phyloP scores from a whole-genome alignment of 805 yeast genomes.

The Nakazawaea populi region DNA sequence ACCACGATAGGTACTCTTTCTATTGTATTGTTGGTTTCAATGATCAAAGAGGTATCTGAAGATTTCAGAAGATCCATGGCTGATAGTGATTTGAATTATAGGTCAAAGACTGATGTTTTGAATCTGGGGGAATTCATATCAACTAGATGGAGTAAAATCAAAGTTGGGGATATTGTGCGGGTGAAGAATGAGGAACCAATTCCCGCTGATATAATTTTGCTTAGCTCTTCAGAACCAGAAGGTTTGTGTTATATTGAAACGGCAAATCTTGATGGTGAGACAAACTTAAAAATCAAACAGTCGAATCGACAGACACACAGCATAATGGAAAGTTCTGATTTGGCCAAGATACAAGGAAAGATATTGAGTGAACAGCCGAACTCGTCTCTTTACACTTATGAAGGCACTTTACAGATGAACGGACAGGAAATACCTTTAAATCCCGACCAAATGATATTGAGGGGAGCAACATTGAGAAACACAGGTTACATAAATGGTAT shows the following conservation, averaged over 20 bases:
- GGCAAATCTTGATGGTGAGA: slow-evolving; percentile 96
- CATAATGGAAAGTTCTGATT: slow-evolving; percentile 58
- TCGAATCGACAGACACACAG: slow-evolving; percentile 72
- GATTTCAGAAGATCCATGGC: slow-evolving; percentile 85
- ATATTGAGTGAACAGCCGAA: slow-evolving; percentile 89
- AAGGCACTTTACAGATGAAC: slow-evolving; percentile 70
- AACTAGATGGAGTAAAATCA: slow-evolving; percentile 79
- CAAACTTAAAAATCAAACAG: slow-evolving; percentile 92
- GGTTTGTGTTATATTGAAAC: slow-evolving; percentile 97
- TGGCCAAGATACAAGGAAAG: slow-evolving; percentile 48
- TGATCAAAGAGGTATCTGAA: slow-evolving; percentile 84
- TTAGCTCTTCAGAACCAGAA: slow-evolving; percentile 95
- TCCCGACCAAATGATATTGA: slow-evolving; percentile 85
- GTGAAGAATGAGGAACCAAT: slow-evolving; percentile 84
- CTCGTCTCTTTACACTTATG: slow-evolving; percentile 89
- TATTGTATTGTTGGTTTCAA: slow-evolving; percentile 84
- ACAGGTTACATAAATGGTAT: slow-evolving; percentile 94
- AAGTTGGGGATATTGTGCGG: slow-evolving; percentile 86
- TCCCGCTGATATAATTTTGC: slow-evolving; percentile 85
- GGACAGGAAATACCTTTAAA: slow-evolving; percentile 61
- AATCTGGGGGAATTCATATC: slow-evolving; percentile 53
- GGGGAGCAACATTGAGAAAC: slow-evolving; percentile 95
- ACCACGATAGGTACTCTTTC: slow-evolving; percentile 91
- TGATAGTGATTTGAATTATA: slow-evolving; percentile 79
- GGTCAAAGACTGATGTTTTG: slow-evolving; percentile 63